Evolutionary conservation across 176 grass and related monocot genomes (phyloP), one percentile per base, ranked within the genome.

Genomic region (Aegilops sharonensis): DNA sequence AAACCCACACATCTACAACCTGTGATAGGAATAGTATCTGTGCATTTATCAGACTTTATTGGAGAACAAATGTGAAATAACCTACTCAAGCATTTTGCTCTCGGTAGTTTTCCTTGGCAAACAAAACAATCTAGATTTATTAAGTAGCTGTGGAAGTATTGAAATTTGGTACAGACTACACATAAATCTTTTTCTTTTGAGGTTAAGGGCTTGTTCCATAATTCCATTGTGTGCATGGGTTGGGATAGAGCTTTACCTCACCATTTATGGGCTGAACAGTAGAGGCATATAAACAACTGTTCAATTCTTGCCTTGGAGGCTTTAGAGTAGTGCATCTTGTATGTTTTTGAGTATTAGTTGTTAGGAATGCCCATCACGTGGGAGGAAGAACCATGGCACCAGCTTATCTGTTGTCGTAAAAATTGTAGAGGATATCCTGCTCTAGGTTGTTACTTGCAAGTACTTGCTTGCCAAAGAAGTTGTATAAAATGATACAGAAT

Each of bases 1-100:
- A 12, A 14, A 32, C 14, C 32, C 13, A 29, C 18, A 45, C 10
- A 83, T 83, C 36, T 72, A 30, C 15, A 64, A 47, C 15, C 57
- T 84, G 27, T 75, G 54, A 63, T 11, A 64, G 69, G 24, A 42
- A 62, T 59, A 74, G 17, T 42, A 62, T 48, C 15, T 4, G 1
- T 45, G 23, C 23, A 43, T 63, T 74, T 75, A n/a, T n/a, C 17
- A 75, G 60, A 31, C 81, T 73, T 64, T 15, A 75, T 10, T 8
- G 6, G 36, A 84, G 25, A 64, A 21, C 56, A 64, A 50, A 84
- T 73, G 68, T 75, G 21, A 84, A 83, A 43, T 45, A 75, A 48
- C 23, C 15, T 21, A 64, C 24, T 73, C 6, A n/a, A 75, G 2
- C 23, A 6, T 83, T 83, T 61, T 75, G 5, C 36, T 63, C 18